A percentile compares a stretch with the other conserved stretches of the same genome.
phyloP scores from a whole-genome alignment of 163 green algal genomes.

The Scenedesmus sp. region DNA sequence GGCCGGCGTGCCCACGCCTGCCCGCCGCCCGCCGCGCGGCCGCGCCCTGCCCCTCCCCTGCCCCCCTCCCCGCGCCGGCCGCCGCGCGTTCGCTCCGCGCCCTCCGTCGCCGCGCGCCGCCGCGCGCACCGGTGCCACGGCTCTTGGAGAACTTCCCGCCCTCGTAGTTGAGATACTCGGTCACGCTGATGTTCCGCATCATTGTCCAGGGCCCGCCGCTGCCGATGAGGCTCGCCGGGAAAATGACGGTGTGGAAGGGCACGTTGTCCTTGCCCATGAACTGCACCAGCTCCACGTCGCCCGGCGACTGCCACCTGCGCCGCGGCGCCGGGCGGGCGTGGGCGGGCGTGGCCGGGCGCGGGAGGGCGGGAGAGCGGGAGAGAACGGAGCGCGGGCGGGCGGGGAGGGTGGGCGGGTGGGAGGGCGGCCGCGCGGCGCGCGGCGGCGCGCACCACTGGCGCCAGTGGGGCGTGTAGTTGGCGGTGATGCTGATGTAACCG shows the following conservation, averaged over 20 bases:
- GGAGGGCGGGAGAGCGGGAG: too few relatives aligned
- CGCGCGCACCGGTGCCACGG: constrained; percentile 73
- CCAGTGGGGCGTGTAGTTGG: constrained; percentile 90
- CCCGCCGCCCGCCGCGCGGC: too few relatives aligned
- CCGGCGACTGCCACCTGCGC: constrained; percentile 47
- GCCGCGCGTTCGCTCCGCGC: too few relatives aligned
- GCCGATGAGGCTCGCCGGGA: constrained; percentile 69
- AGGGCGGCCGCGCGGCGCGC: too few relatives aligned
- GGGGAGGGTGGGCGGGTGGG: too few relatives aligned
- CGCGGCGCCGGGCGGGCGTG: too few relatives aligned
- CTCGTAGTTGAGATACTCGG: constrained; percentile 99
- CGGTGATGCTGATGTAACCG: constrained; percentile 98
- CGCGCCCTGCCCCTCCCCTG: too few relatives aligned
- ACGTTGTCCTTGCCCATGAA: constrained; percentile 99
- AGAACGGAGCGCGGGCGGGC: too few relatives aligned
- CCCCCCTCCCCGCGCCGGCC: too few relatives aligned
- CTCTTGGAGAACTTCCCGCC: constrained; percentile 97
- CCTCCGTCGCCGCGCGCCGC: too few relatives aligned
- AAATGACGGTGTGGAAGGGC: constrained; percentile 99
- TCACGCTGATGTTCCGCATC: constrained; percentile 95
- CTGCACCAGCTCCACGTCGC: constrained; percentile 97
- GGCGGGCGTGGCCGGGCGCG: too few relatives aligned
- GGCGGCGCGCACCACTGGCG: constrained; percentile 69
- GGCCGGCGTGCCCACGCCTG: too few relatives aligned
- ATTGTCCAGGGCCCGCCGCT: constrained; percentile 87